A percentile compares a stretch with the other conserved stretches of the same genome.
Conservation (phyloP, 164 flowering plant species). For the Vitis amurensis region DNA sequence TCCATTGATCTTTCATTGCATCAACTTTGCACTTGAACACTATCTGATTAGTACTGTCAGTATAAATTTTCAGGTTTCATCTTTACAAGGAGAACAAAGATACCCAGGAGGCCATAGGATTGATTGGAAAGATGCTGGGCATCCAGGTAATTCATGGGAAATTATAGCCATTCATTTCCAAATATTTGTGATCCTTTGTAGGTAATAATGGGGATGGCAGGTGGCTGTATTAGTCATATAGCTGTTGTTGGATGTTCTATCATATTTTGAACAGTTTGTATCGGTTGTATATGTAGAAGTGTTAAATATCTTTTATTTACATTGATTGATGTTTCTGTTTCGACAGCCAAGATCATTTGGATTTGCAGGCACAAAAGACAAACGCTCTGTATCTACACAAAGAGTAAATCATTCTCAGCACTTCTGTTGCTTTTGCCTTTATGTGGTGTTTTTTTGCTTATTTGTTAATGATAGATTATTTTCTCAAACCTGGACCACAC, state of each 20-base stretch:
- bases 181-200: neutral
- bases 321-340: slow-evolving; percentile 10
- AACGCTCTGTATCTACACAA: slow-evolving; percentile 90
- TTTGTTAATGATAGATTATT: too few relatives aligned
- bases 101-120: slow-evolving; percentile 86
- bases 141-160: slow-evolving; percentile 55
- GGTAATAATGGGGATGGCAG: neutral
- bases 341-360: slow-evolving; percentile 92
- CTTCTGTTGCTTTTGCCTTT: neutral
- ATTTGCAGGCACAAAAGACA: slow-evolving; percentile 95
- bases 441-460: neutral
- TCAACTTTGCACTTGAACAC: neutral
- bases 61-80: slow-evolving; percentile 65
- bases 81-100: slow-evolving; percentile 98
- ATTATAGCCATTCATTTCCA: neutral
- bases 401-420: slow-evolving; percentile 41
- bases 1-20: too few relatives aligned
- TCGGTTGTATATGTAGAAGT: neutral
- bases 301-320: neutral
- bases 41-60: neutral
- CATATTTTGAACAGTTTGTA: neutral
- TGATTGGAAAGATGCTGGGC: slow-evolving; percentile 97
- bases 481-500: too few relatives aligned
- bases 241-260: neutral
- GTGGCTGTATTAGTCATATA: neutral